Base-by-base conservation (phyloP, 106 monocot genomes). In the Dendrobium catenatum region DNA sequence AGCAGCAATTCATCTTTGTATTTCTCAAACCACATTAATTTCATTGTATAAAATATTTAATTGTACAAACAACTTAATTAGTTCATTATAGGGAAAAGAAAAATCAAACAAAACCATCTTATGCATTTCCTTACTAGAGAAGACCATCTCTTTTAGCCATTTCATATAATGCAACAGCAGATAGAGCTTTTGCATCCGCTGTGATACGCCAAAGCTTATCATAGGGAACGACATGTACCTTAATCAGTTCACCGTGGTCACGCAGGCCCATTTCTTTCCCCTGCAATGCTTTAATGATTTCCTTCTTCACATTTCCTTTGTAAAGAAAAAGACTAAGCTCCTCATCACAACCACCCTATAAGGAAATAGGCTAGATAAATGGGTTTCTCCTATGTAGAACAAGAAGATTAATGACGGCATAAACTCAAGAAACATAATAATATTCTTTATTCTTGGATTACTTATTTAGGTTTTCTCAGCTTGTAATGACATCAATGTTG, bases 301-400 rank as follows among this genome's bases (percentile, higher is more conserved):
- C 81, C 81, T 88, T 82, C 11, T 88, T 86, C 4, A 84, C 99
- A 78, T 77, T 81, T 18, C 90, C 82, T 78, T 82, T 89, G 67
- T 95, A 93, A 1, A 99, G 88, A 61, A 95, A 91, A 75, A 99
- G 61, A 56, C 89, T 95, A 26, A 99, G 83, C 79, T 99, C 99
- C 76, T 99, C 99, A 82, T 99, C 99, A 81, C 88, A 95, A 26
- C 95, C 99, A 58, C 99, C 99, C 99, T 99, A 20, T 46, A 76
- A 26, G 49, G 9, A 49, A 75, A 44, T 22, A 7, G 4, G 19
- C 5, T 15, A 51, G 51, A 51, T 51, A 13, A 51, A 51, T 51
- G 2, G 51, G 2, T 10, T 51, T 51, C 16, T 10, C 51, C 51
- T 13, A 16, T 15, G 15, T 15, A 51, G 15, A 51, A 13, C 13